phyloP scores from a whole-genome alignment of 2,329 filamentous ascomycete genomes.

The Clarireedia sp. region DNA sequence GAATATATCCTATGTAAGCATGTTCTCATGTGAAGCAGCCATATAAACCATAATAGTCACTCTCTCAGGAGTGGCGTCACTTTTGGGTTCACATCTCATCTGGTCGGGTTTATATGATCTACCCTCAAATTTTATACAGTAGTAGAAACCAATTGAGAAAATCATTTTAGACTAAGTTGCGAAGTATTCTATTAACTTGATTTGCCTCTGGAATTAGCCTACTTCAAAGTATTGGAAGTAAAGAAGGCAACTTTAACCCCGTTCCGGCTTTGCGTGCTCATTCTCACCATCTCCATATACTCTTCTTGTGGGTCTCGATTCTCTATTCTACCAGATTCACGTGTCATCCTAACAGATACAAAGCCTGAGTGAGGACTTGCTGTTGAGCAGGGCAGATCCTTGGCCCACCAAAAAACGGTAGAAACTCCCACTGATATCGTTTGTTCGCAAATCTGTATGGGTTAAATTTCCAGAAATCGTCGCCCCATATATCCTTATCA shows the following conservation, averaged over 20 bases:
- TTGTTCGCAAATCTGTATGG: not conserved
- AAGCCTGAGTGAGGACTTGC: not conserved
- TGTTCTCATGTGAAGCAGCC: too few species aligned
- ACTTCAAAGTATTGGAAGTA: not conserved
- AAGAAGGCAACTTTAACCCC: not conserved
- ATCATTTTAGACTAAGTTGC: too few species aligned
- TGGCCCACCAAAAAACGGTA: not conserved
- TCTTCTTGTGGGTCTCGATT: not conserved
- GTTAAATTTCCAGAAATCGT: not conserved
- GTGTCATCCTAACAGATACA: not conserved
- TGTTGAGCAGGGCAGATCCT: not conserved
- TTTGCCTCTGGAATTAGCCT: too few species aligned
- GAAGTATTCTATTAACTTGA: too few species aligned
- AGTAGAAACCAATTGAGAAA: too few species aligned
- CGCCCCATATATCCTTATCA: slow-evolving; percentile 31
- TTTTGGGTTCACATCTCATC: too few species aligned
- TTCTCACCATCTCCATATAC: not conserved
- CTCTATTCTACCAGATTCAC: not conserved
- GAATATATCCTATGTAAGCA: too few species aligned
- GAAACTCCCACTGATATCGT: not conserved
- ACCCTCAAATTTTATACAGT: too few species aligned
- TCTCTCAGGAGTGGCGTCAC: too few species aligned
- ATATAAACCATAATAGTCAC: too few species aligned
- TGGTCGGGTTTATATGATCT: too few species aligned
- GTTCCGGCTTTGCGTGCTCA: not conserved